A percentile compares a stretch with the other conserved stretches of the same genome.
Evolutionary conservation across 2,329 filamentous ascomycete genomes (phyloP).

Genomic region (Sporothrix curviconia): DNA sequence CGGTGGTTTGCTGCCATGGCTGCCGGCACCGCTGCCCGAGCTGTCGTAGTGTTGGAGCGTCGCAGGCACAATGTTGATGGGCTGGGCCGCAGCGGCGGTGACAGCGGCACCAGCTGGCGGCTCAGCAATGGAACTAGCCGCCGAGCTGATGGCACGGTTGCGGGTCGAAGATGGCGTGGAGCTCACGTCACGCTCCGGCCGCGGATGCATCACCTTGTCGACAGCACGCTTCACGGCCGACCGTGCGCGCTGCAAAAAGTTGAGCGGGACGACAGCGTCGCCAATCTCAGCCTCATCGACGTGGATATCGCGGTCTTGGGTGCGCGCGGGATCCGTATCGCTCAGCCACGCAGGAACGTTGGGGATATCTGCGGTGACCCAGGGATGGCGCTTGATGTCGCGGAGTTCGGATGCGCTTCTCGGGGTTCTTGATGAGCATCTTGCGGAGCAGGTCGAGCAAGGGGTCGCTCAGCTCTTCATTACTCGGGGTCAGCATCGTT

Average conservation of each 20-base stretch:
- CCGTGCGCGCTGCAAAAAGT: conserved; percentile 75
- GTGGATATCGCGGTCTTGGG: conserved; percentile 78
- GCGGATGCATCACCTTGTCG: conserved; percentile 56
- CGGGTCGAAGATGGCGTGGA: conserved; percentile 32
- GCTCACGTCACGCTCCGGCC: conserved; percentile 51
- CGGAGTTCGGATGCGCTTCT: conserved; percentile 80
- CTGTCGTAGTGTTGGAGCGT: conserved; percentile 22
- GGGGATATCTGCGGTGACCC: conserved; percentile 73
- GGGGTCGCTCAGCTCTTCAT: conserved; percentile 74
- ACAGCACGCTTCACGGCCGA: conserved; percentile 67
- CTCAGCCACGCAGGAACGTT: conserved; percentile 82
- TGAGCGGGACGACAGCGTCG: conserved; percentile 81
- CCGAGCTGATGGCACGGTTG: conserved; percentile 54
- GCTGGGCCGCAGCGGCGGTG: conserved; percentile 33
- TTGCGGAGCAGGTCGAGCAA: conserved; percentile 71
- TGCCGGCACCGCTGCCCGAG: neutral
- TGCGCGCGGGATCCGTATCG: conserved; percentile 78
- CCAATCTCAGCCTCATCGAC: conserved; percentile 88
- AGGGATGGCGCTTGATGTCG: conserved; percentile 90
- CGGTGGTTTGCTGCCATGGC: neutral
- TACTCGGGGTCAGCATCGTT: conserved; percentile 74
- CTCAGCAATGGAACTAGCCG: conserved; percentile 57
- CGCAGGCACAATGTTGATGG: conserved; percentile 35
- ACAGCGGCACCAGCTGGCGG: conserved; percentile 18
- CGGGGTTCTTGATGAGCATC: conserved; percentile 83